Conservation (phyloP, 2,329 filamentous ascomycete species). For the Pestalotiopsis fici region DNA sequence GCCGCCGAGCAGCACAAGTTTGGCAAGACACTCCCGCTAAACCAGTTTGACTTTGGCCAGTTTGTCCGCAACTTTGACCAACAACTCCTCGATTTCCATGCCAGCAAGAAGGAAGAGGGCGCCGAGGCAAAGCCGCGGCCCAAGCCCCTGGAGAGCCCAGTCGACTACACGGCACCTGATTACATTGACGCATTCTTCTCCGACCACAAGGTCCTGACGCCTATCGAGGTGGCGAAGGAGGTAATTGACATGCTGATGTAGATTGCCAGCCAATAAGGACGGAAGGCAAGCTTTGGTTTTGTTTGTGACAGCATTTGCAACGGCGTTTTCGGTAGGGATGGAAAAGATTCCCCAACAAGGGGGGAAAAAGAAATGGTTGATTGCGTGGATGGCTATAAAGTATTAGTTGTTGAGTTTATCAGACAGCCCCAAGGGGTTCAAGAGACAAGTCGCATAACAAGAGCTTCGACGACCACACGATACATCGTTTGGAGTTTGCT, state of each 20-base stretch:
- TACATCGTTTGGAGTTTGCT: background rate
- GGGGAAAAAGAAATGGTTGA: background rate
- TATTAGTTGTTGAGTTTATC: too few species aligned
- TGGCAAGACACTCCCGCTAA: constrained; percentile 80
- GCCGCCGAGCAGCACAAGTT: constrained; percentile 98
- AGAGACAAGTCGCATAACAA: background rate
- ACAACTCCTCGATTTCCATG: constrained; percentile 33
- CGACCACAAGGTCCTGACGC: constrained; percentile 29
- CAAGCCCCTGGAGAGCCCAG: constrained; percentile 15
- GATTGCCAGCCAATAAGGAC: background rate
- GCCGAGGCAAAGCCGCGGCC: constrained; percentile 9
- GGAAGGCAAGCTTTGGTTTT: background rate
- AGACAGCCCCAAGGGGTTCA: background rate
- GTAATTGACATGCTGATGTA: constrained; percentile 32
- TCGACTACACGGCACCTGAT: constrained; percentile 30
- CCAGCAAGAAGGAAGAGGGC: constrained; percentile 14
- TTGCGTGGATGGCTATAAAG: background rate
- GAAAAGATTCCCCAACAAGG: background rate
- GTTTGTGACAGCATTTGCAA: constrained; percentile 1
- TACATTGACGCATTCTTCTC: constrained; percentile 30
- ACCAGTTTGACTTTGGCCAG: constrained; percentile 58
- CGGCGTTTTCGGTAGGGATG: background rate
- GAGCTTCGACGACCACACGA: background rate
- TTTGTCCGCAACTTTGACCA: constrained; percentile 27
- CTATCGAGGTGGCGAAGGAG: constrained; percentile 28